phyloP scores from a whole-genome alignment of 2,329 filamentous ascomycete species.

The Penicillium sp. region DNA sequence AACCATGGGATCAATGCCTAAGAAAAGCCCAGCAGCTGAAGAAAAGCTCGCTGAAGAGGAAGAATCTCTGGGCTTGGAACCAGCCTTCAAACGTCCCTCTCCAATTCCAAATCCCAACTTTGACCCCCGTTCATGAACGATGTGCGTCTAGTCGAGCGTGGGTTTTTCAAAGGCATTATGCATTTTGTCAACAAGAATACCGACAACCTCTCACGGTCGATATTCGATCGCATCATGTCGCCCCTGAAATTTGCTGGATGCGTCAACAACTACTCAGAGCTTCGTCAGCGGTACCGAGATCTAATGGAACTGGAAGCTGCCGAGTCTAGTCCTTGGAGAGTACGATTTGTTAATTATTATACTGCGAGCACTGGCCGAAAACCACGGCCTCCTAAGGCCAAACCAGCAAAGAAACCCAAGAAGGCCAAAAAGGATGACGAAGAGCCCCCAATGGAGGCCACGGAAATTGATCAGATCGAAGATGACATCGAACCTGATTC shows the following conservation, averaged over 20 bases:
- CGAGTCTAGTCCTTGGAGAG: constrained; percentile 46
- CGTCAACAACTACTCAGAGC: constrained; percentile 70
- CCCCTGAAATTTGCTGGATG: constrained; percentile 81
- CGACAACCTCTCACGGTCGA: constrained; percentile 67
- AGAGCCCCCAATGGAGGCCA: constrained; percentile 18
- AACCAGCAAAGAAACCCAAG: constrained; percentile 21
- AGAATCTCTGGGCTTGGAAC: constrained; percentile 19
- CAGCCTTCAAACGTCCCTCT: constrained; percentile 22
- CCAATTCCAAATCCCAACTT: constrained; percentile 58
- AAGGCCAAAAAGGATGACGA: constrained; percentile 14
- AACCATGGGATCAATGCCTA: constrained; percentile 69
- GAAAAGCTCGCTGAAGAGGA: constrained; percentile 19
- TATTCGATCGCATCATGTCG: constrained; percentile 71
- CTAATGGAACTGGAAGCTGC: constrained; percentile 71
- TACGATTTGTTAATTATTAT: constrained; percentile 87
- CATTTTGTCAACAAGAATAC: constrained; percentile 82
- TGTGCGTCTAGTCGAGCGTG: constrained; percentile 65
- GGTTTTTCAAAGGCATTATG: constrained; percentile 60
- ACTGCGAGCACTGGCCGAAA: constrained; percentile 70
- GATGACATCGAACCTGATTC: not conserved
- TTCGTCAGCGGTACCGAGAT: constrained; percentile 68
- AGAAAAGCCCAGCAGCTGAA: constrained; percentile 19
- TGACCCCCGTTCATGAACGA: constrained; percentile 78
- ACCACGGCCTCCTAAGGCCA: constrained; percentile 43
- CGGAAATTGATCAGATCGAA: constrained; percentile 4